These are phyloP conservation scores for Triadica sebifera DNA, from an alignment of 345 rosid genomes.

Conservation along the genomic window DNA sequence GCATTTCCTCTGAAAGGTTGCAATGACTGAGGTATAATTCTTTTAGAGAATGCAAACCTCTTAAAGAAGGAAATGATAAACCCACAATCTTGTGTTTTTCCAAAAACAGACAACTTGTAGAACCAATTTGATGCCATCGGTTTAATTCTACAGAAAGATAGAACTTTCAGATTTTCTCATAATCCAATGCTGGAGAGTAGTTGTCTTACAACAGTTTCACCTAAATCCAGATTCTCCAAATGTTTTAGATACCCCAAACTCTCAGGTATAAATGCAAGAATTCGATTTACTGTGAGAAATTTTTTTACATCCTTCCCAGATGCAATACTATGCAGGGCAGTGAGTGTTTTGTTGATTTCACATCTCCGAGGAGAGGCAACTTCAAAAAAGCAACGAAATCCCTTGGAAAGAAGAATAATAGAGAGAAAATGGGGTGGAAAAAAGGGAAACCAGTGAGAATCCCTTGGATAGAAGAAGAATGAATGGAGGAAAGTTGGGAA, in stretches of 20 bases:
- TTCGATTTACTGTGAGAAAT: too few species aligned
- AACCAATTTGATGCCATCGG: not conserved
- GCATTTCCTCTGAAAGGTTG: constrained; percentile 1
- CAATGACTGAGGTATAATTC: not conserved
- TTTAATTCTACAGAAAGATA: constrained; percentile 6
- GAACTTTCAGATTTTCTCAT: constrained; percentile 1
- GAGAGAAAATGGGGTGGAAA: too few species aligned
- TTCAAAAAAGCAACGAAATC: too few species aligned
- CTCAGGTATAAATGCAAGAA: too few species aligned
- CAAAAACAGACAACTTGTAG: not conserved
- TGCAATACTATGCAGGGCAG: too few species aligned
- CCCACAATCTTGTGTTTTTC: not conserved
- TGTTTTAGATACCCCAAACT: constrained; percentile 9
- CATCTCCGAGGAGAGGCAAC: too few species aligned
- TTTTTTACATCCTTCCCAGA: too few species aligned
- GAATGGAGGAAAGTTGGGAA: too few species aligned
- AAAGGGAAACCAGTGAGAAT: too few species aligned
- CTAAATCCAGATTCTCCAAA: constrained; percentile 14
- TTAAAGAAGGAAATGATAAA: constrained; percentile 11
- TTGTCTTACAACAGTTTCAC: constrained; percentile 12
- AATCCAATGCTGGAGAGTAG: constrained; percentile 8
- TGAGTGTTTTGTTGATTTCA: too few species aligned
- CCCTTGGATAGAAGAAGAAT: too few species aligned
- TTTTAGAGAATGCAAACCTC: constrained; percentile 8
- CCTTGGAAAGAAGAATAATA: too few species aligned